Base-by-base conservation (phyloP, 176 grass and related monocot species). In the Musa acuminata region DNA sequence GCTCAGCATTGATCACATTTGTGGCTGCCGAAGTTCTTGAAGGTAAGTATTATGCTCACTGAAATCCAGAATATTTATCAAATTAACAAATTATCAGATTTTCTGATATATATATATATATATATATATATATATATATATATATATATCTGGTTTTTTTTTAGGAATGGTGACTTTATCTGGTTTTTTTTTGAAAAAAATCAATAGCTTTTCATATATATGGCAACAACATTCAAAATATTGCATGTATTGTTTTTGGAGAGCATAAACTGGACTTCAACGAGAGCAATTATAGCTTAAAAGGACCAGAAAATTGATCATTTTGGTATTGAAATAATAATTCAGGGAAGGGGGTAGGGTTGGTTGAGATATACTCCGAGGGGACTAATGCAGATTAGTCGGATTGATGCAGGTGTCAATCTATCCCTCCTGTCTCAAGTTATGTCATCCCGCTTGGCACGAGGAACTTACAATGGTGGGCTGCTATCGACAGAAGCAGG, bases 401-500 rank as follows among this genome's bases (percentile, higher is more conserved):
- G 65, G 2, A 8, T 9, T 50, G 17, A 67, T 78, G 23, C 83
- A 99, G 95, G 95, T 0, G 90, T 99, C 49, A 99, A 99, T 73
- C 82, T 99, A 1, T 88, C 95, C 52, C 95, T 99, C 52, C 26
- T 99, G n/a, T 99, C 95, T 8, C 93, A 69, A 12, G 90, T 94
- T 53, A 99, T 99, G 90, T 99, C 95, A 11, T 94, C 95, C 6
- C 86, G 90, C 48, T 91, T 99, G 11, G 87, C 90, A 22, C 86
- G 90, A 13, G 95, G 95, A 59, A 99, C 95, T 0, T 94, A 99
- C 80, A 99, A 99, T 0, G 95, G 90, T 0, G 95, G 95, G 2
- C 89, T 99, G 66, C 90, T 99, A 2, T 99, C 90, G 11, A 99
- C 90, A 0, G 95, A 99, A 59, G 95, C 95, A 0, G 90, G 95